Conservation (phyloP, 352 stramenopile genomes). For the Peronospora destructor region DNA sequence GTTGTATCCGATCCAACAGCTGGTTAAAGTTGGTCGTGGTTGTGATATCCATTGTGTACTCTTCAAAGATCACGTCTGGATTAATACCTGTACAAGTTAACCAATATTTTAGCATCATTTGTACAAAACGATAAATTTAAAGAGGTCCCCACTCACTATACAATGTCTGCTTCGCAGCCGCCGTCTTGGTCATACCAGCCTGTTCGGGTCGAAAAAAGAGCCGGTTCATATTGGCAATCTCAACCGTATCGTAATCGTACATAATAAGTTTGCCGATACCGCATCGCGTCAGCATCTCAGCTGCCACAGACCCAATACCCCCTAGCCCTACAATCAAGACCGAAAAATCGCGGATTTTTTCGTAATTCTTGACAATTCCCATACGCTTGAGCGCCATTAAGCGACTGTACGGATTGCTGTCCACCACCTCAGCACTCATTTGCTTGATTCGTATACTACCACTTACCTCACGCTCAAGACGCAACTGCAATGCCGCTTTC, state of each 20-base stretch:
- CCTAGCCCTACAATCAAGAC: conserved; percentile 82
- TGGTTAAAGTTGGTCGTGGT: conserved; percentile 81
- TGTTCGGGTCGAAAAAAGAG: conserved; percentile 87
- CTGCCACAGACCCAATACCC: conserved; percentile 79
- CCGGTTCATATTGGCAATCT: conserved; percentile 89
- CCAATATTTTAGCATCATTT: background rate
- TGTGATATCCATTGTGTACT: conserved; percentile 86
- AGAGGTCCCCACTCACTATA: conserved; percentile 38
- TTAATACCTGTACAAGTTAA: conserved; percentile 58
- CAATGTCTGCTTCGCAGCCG: conserved; percentile 80
- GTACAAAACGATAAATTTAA: background rate
- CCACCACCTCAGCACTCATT: conserved; percentile 77
- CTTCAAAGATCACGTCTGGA: conserved; percentile 82
- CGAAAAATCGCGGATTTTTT: conserved; percentile 73
- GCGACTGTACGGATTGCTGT: conserved; percentile 85
- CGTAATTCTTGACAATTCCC: conserved; percentile 87
- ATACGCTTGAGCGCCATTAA: conserved; percentile 88
- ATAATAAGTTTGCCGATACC: conserved; percentile 87
- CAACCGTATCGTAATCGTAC: conserved; percentile 87
- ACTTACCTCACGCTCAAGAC: conserved; percentile 40
- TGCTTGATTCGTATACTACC: conserved; percentile 27
- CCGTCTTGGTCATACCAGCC: conserved; percentile 82
- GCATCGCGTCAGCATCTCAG: conserved; percentile 88
- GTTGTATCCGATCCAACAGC: conserved; percentile 65
- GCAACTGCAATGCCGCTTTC: conserved; percentile 48